Percentiles rank a stretch among this genome's conserved stretches.
Evolutionary conservation across 208 protist species (phyloP).

Genomic region (Trypanosoma grayi): DNA sequence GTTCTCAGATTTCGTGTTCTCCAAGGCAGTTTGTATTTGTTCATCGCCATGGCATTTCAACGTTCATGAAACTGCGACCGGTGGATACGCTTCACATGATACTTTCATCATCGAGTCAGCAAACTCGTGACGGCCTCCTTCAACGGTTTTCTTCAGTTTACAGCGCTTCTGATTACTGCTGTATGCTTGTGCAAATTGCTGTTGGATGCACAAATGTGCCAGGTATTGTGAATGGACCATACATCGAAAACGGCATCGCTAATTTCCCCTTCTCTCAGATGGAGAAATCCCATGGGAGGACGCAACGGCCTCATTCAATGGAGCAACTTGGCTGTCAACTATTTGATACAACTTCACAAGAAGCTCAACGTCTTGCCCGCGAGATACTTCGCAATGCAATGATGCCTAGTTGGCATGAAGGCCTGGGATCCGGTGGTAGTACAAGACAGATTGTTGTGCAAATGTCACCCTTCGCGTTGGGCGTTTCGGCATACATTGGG

Average conservation of each 20-base stretch:
- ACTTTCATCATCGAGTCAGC: slow-evolving; percentile 37
- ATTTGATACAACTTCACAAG: slow-evolving; percentile 34
- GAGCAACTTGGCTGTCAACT: slow-evolving; percentile 53
- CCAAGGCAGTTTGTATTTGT: slow-evolving; percentile 62
- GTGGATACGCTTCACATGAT: slow-evolving; percentile 88
- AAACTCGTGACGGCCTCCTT: slow-evolving; percentile 61
- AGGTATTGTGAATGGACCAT: slow-evolving; percentile 23
- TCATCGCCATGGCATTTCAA: slow-evolving; percentile 75
- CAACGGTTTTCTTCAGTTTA: slow-evolving; percentile 71
- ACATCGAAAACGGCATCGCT: slow-evolving; percentile 26
- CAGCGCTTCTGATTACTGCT: slow-evolving; percentile 67
- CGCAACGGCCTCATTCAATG: slow-evolving; percentile 39
- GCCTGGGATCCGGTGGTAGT: slow-evolving; percentile 17
- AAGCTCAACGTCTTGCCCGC: slow-evolving; percentile 53
- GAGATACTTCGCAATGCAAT: slow-evolving; percentile 62
- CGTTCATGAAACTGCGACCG: slow-evolving; percentile 73
- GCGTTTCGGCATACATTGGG: slow-evolving; percentile 53
- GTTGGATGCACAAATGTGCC: slow-evolving; percentile 37
- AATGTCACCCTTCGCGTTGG: slow-evolving; percentile 67
- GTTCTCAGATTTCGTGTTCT: slow-evolving; percentile 57
- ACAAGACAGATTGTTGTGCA: slow-evolving; percentile 48
- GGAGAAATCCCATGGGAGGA: slow-evolving; percentile 11
- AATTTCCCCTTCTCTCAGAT: slow-evolving; percentile 21
- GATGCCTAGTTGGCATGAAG: slow-evolving; percentile 46
- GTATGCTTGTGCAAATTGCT: slow-evolving; percentile 90